These are phyloP conservation scores for Ustilago tritici DNA, from an alignment of 1,284 basidiomycete genomes.

Conservation along the genomic window DNA sequence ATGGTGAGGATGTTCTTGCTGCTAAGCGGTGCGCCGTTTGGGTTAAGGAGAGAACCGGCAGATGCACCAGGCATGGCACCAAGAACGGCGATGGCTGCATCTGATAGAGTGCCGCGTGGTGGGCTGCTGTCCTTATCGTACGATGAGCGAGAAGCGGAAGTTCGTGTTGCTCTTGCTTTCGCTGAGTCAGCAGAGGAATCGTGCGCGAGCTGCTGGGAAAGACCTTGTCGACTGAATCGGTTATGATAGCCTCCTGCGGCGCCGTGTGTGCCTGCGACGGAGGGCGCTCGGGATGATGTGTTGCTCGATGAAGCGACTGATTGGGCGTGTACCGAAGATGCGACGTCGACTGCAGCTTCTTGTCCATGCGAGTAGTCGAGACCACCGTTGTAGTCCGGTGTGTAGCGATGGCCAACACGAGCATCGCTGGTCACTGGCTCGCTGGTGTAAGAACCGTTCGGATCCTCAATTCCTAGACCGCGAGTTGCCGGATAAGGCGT, in stretches of 20 bases:
- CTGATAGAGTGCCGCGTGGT: slow-evolving; percentile 45
- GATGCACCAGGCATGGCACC: slow-evolving; percentile 50
- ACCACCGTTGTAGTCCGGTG: not conserved
- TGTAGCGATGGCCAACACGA: not conserved
- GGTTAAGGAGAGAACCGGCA: slow-evolving; percentile 45
- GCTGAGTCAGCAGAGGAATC: slow-evolving; percentile 12
- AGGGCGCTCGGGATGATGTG: slow-evolving; percentile 36
- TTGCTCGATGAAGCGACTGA: slow-evolving; percentile 16
- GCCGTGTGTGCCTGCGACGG: slow-evolving; percentile 30
- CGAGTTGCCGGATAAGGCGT: slow-evolving; percentile 6
- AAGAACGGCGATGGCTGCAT: slow-evolving; percentile 49
- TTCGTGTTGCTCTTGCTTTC: no score
- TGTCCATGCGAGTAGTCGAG: not conserved
- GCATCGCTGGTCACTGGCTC: not conserved
- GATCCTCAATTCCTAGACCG: slow-evolving; percentile 28
- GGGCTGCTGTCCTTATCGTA: slow-evolving; percentile 15
- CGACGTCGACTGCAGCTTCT: slow-evolving; percentile 11
- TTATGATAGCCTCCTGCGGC: slow-evolving; percentile 31
- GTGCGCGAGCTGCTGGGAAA: slow-evolving; percentile 12
- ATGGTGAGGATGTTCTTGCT: slow-evolving; percentile 70
- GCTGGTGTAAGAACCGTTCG: not conserved
- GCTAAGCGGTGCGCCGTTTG: slow-evolving; percentile 57
- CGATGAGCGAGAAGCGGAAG: slow-evolving; percentile 16
- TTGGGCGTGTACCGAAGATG: slow-evolving; percentile 10
- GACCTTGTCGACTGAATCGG: slow-evolving; percentile 41